Evolutionary conservation across 2,329 filamentous ascomycete species (phyloP).

Genomic region (Coniochaeta sp.): DNA sequence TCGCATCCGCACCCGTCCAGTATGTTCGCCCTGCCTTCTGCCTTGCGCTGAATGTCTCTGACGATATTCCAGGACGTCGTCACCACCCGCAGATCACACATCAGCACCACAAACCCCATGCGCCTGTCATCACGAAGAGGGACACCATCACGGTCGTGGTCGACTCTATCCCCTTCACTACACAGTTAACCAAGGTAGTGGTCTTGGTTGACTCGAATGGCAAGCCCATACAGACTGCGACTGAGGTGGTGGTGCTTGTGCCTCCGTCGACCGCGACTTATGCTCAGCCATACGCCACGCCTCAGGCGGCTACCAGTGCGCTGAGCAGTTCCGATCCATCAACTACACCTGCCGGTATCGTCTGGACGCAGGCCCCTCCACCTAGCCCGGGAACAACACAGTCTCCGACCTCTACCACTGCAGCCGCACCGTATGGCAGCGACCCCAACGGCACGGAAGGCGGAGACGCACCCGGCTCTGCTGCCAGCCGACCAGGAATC

Average conservation of each 20-base stretch:
- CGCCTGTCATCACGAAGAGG: conserved; percentile 5
- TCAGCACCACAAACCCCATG: background rate
- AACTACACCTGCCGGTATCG: background rate
- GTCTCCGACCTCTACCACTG: too few species aligned
- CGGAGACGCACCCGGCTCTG: background rate
- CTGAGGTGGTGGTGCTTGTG: conserved; percentile 25
- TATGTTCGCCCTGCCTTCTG: background rate
- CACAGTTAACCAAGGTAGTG: conserved; percentile 39
- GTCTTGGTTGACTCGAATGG: conserved; percentile 56
- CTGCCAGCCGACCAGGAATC: conserved; percentile 23
- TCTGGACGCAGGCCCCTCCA: background rate
- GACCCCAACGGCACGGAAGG: background rate
- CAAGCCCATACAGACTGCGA: conserved; percentile 38
- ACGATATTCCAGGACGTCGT: background rate
- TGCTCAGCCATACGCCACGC: background rate
- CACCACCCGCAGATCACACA: background rate
- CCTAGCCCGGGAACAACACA: background rate
- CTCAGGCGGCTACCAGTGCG: background rate
- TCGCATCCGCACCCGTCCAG: background rate
- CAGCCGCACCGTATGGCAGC: too few species aligned
- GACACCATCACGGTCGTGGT: conserved; percentile 28
- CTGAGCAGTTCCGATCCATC: background rate
- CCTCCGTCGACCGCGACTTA: background rate
- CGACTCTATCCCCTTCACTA: conserved; percentile 28
- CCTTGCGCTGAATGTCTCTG: background rate